Conservation (phyloP, 106 monocot species). For the Dendrobium chrysotoxum region DNA sequence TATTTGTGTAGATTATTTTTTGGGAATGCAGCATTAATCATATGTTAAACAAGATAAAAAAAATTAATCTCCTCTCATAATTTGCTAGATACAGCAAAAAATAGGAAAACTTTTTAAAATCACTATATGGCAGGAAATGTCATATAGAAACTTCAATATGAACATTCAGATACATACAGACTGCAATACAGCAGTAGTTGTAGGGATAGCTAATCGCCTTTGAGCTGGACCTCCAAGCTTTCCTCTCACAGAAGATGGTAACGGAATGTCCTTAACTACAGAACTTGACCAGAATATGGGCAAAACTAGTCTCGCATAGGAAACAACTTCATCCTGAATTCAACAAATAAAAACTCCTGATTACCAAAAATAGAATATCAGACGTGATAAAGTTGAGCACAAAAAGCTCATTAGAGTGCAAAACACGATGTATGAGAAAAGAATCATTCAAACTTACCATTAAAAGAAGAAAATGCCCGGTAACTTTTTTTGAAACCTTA, state of each 20-base stretch:
- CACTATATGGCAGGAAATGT: not conserved
- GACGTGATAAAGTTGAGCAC: not conserved
- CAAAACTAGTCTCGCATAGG: slow-evolving; percentile 38
- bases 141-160: not conserved
- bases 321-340: slow-evolving; percentile 50
- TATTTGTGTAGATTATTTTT: no score
- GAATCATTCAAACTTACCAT: slow-evolving; percentile 21
- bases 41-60: not conserved
- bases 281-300: slow-evolving; percentile 47
- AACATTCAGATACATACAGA: slow-evolving; percentile 46
- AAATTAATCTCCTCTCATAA: not conserved
- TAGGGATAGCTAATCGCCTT: slow-evolving; percentile 49
- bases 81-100: not conserved
- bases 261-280: slow-evolving; percentile 12
- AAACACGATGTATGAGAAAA: not conserved
- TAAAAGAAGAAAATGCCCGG: slow-evolving; percentile 17
- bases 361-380: not conserved
- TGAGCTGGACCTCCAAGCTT: slow-evolving; percentile 88
- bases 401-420: slow-evolving; percentile 3
- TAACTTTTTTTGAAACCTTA: slow-evolving; percentile 16
- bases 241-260: slow-evolving; percentile 70
- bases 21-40: no score
- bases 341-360: not conserved
- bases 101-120: not conserved
- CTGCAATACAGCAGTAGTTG: slow-evolving; percentile 53